phyloP scores from a whole-genome alignment of 2,329 filamentous ascomycete species.

The Cercospora berteroae region DNA sequence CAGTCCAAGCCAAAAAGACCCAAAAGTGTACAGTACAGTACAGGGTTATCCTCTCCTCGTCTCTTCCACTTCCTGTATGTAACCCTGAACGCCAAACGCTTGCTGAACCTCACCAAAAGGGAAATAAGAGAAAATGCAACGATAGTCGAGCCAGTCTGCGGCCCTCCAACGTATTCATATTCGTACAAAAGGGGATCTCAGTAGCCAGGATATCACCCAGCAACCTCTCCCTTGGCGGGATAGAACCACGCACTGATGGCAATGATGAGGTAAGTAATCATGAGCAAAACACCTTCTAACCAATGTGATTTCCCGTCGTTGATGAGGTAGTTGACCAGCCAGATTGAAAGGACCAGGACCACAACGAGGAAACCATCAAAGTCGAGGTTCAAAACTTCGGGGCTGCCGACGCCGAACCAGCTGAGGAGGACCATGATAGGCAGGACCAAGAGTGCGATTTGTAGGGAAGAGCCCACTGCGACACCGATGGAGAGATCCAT shows the following conservation, averaged over 20 bases:
- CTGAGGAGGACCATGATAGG: slow-evolving; percentile 61
- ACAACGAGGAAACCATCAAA: slow-evolving; percentile 88
- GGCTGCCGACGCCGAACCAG: slow-evolving; percentile 53
- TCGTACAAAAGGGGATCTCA: background rate
- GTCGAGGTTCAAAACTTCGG: slow-evolving; percentile 66
- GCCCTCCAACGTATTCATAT: background rate
- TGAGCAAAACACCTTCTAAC: slow-evolving; percentile 60
- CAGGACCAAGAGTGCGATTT: slow-evolving; percentile 62
- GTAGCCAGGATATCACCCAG: slow-evolving; percentile 11
- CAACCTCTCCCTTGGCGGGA: slow-evolving; percentile 29
- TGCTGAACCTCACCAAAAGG: too few species aligned
- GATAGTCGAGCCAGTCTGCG: background rate
- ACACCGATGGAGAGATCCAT: slow-evolving; percentile 68
- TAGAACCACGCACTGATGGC: slow-evolving; percentile 58
- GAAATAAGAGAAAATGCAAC: background rate
- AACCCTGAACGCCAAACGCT: background rate
- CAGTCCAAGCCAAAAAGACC: background rate
- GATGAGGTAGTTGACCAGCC: slow-evolving; percentile 62
- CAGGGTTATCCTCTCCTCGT: background rate
- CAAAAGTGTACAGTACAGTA: background rate
- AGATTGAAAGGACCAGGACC: slow-evolving; percentile 56
- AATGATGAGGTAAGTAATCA: slow-evolving; percentile 56
- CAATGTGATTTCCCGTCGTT: slow-evolving; percentile 48
- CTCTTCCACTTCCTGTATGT: background rate
- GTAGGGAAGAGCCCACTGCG: slow-evolving; percentile 64